Percentiles rank a stretch among this genome's conserved stretches.
phyloP scores from a whole-genome alignment of 176 grass and related monocot genomes.

The Musa itinerans region DNA sequence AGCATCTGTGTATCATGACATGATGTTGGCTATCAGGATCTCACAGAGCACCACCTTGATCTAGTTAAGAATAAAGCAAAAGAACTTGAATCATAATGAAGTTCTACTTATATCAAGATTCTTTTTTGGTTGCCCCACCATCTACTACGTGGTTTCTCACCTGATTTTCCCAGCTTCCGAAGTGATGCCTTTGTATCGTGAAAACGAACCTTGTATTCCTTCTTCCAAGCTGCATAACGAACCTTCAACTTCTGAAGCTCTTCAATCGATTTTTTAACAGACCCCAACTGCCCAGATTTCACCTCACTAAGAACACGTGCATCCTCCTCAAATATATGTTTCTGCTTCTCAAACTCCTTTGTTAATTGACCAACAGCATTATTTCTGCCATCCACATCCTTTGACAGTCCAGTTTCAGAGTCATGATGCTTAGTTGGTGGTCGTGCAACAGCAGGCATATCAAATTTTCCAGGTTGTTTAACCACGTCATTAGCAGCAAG shows the following conservation, averaged over 20 bases:
- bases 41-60: not conserved
- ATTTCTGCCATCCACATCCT: too few species aligned
- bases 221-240: slow-evolving; percentile 35
- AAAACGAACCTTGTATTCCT: slow-evolving; percentile 36
- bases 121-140: slow-evolving; percentile 16
- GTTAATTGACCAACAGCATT: not conserved
- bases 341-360: slow-evolving; percentile 26
- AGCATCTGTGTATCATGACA: too few species aligned
- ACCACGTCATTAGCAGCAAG: not conserved
- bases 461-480: not conserved
- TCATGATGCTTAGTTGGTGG: not conserved
- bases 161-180: slow-evolving; percentile 8
- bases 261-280: slow-evolving; percentile 14
- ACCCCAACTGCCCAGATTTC: slow-evolving; percentile 2
- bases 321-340: slow-evolving; percentile 24
- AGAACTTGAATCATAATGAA: not conserved
- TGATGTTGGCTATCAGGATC: too few species aligned
- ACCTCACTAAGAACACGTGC: slow-evolving; percentile 1
- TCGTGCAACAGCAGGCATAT: not conserved
- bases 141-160: not conserved
- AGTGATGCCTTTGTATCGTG: slow-evolving; percentile 15
- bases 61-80: not conserved
- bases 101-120: not conserved
- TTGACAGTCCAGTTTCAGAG: too few species aligned
- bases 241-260: slow-evolving; percentile 32